Base-by-base conservation (phyloP, 1,284 basidiomycete genomes). In the Ustilago xerochloae region DNA sequence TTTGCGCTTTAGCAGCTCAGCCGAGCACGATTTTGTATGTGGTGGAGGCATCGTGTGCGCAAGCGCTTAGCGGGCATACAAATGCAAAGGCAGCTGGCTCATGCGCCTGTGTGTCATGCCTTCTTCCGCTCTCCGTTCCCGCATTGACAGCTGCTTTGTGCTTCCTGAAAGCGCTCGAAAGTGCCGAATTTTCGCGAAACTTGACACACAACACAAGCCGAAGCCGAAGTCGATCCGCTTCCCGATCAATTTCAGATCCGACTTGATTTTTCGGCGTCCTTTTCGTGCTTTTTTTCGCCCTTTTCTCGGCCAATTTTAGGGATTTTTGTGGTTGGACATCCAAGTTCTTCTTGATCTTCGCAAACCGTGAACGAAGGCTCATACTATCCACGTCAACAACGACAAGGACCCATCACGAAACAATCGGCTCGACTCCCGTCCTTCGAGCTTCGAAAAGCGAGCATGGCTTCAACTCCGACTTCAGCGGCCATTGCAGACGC, bases 121-220 rank as follows among this genome's bases (percentile, higher is more conserved):
- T 9, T 33, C 29, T 26, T 38, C 16, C 9, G 8, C 13, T 13
- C 32, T 29, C 7, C n/a, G 18, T 35, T 22, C 46, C 8, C 15
- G 30, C 15, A 22, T n/a, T 51, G 51, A 60, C 57, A 60, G 52
- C n/a, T n/a, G n/a, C n/a, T n/a, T n/a, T n/a, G n/a, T n/a, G n/a
- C 45, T 55, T 43, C 39, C 10, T 18, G 46, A 65, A 65, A 38
- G 8, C 39, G 41, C 56, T 36, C 57, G 47, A 46, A 43, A 29
- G 38, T 29, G 53, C 61, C 53, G 62, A 57, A 55, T 33, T 49
- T 67, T 60, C 59, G 65, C 65, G 65, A 66, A 66, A 18, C 28
- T 35, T 22, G 28, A 45, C n/a, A n/a, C n/a, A n/a, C n/a, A n/a
- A 33, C 16, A 39, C 20, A 26, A 49, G 48, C 41, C 32, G 13